These are phyloP conservation scores for Evernia prunastri DNA, from an alignment of 495 filamentous ascomycete species.

Conservation along the genomic window DNA sequence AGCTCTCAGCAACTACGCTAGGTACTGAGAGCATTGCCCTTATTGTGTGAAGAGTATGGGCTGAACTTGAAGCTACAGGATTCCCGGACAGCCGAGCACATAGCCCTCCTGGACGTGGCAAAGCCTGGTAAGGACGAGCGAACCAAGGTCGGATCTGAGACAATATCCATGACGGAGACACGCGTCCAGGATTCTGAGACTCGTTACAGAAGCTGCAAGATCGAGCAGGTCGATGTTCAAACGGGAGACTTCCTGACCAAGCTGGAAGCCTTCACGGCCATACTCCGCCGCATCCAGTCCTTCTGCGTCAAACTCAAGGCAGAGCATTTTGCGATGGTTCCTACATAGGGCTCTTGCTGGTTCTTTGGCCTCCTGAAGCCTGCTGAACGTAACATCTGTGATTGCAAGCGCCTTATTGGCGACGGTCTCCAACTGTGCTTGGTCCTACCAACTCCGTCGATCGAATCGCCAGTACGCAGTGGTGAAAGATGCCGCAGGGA, in stretches of 20 bases:
- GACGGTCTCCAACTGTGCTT: background rate
- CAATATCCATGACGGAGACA: background rate
- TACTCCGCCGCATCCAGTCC: background rate
- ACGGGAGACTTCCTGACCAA: background rate
- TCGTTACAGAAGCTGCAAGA: background rate
- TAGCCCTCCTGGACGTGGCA: background rate
- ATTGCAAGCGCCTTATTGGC: background rate
- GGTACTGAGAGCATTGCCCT: background rate
- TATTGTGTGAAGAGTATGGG: background rate
- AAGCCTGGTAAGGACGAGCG: background rate
- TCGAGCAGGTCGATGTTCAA: background rate
- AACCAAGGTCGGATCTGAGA: background rate
- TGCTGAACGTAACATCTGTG: conserved; percentile 2
- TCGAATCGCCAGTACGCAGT: background rate
- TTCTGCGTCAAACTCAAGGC: background rate
- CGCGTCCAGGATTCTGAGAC: background rate
- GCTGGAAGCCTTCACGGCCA: background rate
- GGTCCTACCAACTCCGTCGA: background rate
- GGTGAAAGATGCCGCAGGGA: background rate
- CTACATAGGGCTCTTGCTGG: background rate
- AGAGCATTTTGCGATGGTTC: background rate
- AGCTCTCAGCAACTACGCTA: background rate
- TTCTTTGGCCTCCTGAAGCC: background rate
- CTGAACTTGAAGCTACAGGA: background rate
- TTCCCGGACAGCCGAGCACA: too few relatives aligned